A percentile compares a stretch with the other conserved stretches of the same genome.
Conservation (phyloP, 148 eudicot genomes). For the Mesembryanthemum crystallinum region DNA sequence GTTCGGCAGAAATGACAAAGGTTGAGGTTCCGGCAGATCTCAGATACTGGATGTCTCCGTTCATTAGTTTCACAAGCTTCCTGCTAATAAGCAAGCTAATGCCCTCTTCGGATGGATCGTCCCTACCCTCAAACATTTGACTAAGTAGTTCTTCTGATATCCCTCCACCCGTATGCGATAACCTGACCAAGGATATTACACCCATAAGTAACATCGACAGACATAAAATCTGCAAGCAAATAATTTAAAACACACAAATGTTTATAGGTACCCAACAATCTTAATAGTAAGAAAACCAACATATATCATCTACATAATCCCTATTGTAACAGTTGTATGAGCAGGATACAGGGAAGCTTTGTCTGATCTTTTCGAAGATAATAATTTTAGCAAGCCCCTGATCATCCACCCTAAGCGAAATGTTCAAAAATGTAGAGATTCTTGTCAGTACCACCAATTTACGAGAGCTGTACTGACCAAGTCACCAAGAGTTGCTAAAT, state of each 20-base stretch:
- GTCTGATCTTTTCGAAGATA: background rate
- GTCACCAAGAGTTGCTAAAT: background rate
- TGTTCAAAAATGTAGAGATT: background rate
- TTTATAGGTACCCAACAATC: too few relatives aligned
- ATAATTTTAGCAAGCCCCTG: background rate
- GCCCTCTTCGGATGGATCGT: conserved; percentile 72
- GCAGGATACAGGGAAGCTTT: background rate
- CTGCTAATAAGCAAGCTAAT: conserved; percentile 72
- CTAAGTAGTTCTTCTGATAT: conserved; percentile 70
- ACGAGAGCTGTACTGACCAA: background rate
- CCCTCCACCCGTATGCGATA: conserved; percentile 74
- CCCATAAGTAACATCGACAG: background rate
- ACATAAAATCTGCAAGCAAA: background rate
- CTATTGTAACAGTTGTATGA: background rate
- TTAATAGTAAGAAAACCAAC: too few relatives aligned
- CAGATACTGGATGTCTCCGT: conserved; percentile 81
- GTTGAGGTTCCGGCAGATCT: conserved; percentile 71
- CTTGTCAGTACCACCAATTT: background rate
- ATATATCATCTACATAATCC: background rate
- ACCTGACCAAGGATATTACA: conserved; percentile 43
- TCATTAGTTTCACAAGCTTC: conserved; percentile 86
- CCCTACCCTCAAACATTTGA: conserved; percentile 70
- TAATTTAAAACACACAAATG: too few relatives aligned
- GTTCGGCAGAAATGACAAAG: conserved; percentile 69
- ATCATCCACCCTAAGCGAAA: background rate